A percentile compares a stretch with the other conserved stretches of the same genome.
These are phyloP conservation scores for Penicillium robsamsonii DNA, from an alignment of 495 filamentous ascomycete genomes.

Conservation along the genomic window DNA sequence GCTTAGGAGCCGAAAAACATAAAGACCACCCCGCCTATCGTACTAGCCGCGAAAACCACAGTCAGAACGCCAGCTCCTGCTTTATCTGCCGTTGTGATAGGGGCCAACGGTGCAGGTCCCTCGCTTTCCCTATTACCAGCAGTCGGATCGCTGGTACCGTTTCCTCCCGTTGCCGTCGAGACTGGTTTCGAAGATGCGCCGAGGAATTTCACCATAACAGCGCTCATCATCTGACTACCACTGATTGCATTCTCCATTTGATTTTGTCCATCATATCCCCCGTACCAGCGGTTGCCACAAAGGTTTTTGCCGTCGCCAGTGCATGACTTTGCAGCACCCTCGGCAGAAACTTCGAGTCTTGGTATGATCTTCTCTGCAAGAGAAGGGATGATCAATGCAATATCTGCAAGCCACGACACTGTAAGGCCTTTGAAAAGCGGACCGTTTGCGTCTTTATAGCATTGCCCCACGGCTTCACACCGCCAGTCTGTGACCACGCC, in stretches of 20 bases:
- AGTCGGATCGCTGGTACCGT: conserved; percentile 17
- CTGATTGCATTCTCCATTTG: conserved; percentile 52
- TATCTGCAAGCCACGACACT: conserved; percentile 67
- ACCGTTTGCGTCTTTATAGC: conserved; percentile 59
- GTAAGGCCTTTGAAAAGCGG: conserved; percentile 71
- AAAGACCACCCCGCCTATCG: conserved; percentile 41
- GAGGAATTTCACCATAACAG: conserved; percentile 3
- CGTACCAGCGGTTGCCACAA: conserved; percentile 46
- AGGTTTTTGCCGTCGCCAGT: conserved; percentile 43
- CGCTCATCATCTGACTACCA: conserved; percentile 17
- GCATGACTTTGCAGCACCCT: conserved; percentile 46
- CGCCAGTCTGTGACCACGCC: conserved; percentile 60
- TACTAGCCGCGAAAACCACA: conserved; percentile 46
- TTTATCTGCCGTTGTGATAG: conserved; percentile 51
- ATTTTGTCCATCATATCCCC: conserved; percentile 36
- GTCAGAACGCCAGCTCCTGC: conserved; percentile 63
- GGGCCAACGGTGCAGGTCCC: not conserved
- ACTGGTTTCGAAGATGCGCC: conserved; percentile 4
- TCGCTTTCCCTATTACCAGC: conserved; percentile 6
- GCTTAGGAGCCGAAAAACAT: not conserved
- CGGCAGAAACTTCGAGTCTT: not conserved
- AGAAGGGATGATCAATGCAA: conserved; percentile 54
- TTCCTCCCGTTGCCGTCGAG: conserved; percentile 21
- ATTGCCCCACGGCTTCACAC: conserved; percentile 59
- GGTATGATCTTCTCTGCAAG: conserved; percentile 2